These are phyloP conservation scores for Alternaria sp. DNA, from an alignment of 2,329 filamentous ascomycete species.

Conservation along the genomic window DNA sequence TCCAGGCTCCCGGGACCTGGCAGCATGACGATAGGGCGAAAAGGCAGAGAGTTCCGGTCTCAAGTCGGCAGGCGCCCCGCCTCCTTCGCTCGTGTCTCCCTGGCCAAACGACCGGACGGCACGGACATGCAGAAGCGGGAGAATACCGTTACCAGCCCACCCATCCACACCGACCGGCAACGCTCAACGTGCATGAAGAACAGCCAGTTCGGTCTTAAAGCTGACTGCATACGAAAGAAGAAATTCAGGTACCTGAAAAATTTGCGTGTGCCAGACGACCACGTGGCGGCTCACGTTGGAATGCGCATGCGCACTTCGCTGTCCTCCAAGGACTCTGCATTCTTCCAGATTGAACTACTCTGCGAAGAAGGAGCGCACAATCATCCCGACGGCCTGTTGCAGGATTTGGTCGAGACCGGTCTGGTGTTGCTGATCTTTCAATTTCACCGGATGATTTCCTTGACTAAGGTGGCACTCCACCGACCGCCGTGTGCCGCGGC, in stretches of 20 bases:
- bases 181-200: constrained; percentile 39
- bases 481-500: constrained; percentile 11
- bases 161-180: constrained; percentile 24
- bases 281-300: constrained; percentile 13
- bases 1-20: constrained; percentile 43
- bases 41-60: constrained; percentile 28
- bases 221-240: constrained; percentile 5
- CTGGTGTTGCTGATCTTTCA: constrained; percentile 21
- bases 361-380: constrained; percentile 12
- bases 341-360: constrained; percentile 16
- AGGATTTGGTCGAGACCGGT: constrained; percentile 13
- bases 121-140: constrained; percentile 42
- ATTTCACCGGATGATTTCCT: constrained; percentile 16
- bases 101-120: constrained; percentile 28
- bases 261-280: constrained; percentile 1
- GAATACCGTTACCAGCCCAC: constrained; percentile 33
- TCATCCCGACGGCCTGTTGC: constrained; percentile 12
- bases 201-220: constrained; percentile 34
- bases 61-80: constrained; percentile 32
- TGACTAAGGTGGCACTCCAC: constrained; percentile 17
- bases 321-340: constrained; percentile 13
- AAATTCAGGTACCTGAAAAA: constrained; percentile 8
- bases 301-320: neutral
- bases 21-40: constrained; percentile 46
- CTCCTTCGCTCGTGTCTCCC: constrained; percentile 17